phyloP scores from a whole-genome alignment of 352 stramenopile species.

The Phytopythium aichiense region DNA sequence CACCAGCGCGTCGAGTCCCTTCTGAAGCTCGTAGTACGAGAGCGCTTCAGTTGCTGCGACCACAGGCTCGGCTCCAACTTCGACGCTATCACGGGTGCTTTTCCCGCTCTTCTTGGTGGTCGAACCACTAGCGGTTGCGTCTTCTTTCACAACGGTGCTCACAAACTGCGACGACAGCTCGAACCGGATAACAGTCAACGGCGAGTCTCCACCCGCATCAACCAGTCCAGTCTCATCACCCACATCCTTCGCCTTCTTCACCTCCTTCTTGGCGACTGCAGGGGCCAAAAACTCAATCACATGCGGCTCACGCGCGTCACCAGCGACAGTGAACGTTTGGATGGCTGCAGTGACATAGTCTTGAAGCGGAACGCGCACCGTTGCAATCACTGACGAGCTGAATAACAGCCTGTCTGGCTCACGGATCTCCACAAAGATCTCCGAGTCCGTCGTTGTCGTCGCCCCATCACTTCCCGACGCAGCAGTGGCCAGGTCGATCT shows the following conservation, averaged over 20 bases:
- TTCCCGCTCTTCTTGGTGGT: constrained; percentile 1
- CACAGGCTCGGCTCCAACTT: constrained; percentile 16
- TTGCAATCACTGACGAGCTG: constrained; percentile 58
- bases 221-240: not conserved
- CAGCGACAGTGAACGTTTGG: constrained; percentile 14
- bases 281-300: constrained; percentile 51
- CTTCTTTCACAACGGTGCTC: not conserved
- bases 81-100: constrained; percentile 8
- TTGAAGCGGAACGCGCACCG: constrained; percentile 37
- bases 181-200: constrained; percentile 30
- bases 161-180: constrained; percentile 38
- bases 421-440: constrained; percentile 58
- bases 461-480: not conserved
- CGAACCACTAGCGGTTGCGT: not conserved
- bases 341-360: constrained; percentile 41
- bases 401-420: constrained; percentile 71
- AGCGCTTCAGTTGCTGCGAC: constrained; percentile 26
- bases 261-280: constrained; percentile 10
- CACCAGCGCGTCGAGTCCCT: constrained; percentile 53
- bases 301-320: constrained; percentile 13
- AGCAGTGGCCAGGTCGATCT: not conserved
- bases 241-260: constrained; percentile 15
- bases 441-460: constrained; percentile 4
- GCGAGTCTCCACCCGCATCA: not conserved
- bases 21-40: constrained; percentile 37